phyloP scores from a whole-genome alignment of 2,329 filamentous ascomycete species.

The Gaeumannomyces sp. region DNA sequence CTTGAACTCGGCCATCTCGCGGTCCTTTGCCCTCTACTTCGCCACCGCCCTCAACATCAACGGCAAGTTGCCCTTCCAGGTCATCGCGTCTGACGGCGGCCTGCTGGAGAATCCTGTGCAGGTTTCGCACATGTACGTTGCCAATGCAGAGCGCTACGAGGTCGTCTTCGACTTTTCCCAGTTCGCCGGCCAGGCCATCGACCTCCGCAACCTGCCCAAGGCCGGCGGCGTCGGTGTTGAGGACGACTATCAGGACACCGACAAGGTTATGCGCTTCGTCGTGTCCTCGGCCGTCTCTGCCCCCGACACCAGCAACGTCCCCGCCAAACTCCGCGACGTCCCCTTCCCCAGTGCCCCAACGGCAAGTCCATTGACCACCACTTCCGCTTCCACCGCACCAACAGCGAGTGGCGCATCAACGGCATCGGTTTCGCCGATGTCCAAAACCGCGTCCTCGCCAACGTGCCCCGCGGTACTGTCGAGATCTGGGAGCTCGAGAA shows the following conservation, averaged over 20 bases:
- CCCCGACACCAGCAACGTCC: constrained; percentile 29
- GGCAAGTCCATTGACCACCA: constrained; percentile 30
- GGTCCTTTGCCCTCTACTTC: constrained; percentile 43
- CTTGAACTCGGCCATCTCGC: constrained; percentile 42
- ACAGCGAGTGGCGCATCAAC: constrained; percentile 45
- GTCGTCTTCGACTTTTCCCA: constrained; percentile 49
- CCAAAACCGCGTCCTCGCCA: constrained; percentile 41
- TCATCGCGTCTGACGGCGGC: constrained; percentile 49
- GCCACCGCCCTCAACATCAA: constrained; percentile 25
- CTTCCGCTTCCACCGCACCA: constrained; percentile 38
- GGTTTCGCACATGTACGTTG: constrained; percentile 25
- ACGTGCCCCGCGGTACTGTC: constrained; percentile 37
- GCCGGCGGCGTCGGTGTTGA: constrained; percentile 34
- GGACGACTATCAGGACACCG: constrained; percentile 43
- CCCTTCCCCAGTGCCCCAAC: constrained; percentile 29
- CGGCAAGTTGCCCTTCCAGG: constrained; percentile 37
- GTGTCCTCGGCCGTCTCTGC: constrained; percentile 32
- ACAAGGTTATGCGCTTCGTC: constrained; percentile 46
- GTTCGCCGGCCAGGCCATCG: constrained; percentile 42
- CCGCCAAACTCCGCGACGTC: constrained; percentile 28
- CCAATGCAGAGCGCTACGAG: constrained; percentile 54
- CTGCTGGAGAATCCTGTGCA: constrained; percentile 39
- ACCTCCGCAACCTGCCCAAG: constrained; percentile 25
- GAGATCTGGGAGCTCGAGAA: constrained; percentile 47
- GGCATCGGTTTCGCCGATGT: constrained; percentile 40